Evolutionary conservation across 768 basidiomycete genomes (phyloP).

Genomic region (Paxillus rubicundulus): DNA sequence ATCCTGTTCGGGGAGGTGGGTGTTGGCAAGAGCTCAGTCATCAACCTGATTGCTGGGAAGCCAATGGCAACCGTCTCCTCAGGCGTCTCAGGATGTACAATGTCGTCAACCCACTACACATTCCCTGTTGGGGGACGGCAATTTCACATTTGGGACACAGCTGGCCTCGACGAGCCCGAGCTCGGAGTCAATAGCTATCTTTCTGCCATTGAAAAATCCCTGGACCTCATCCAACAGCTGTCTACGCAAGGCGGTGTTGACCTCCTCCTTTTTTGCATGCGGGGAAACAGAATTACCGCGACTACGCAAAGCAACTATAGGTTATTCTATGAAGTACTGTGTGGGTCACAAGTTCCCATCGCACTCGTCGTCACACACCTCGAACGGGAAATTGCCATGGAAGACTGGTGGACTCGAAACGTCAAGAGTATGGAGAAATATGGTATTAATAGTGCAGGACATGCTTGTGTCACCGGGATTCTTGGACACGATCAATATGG

Average conservation of each 20-base stretch:
- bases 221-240: constrained; percentile 34
- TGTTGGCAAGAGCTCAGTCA: constrained; percentile 34
- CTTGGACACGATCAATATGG: constrained; percentile 28
- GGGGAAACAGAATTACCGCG: constrained; percentile 40
- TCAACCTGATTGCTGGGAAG: constrained; percentile 32
- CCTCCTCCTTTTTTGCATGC: constrained; percentile 42
- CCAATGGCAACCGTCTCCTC: constrained; percentile 24
- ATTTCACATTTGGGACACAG: constrained; percentile 34
- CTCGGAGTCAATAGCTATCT: constrained; percentile 26
- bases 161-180: constrained; percentile 34
- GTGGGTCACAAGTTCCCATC: constrained; percentile 32
- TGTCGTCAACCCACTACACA: constrained; percentile 29
- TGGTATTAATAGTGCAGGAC: constrained; percentile 26
- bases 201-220: constrained; percentile 30
- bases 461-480: constrained; percentile 37
- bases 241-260: constrained; percentile 33
- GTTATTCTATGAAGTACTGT: constrained; percentile 43
- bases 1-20: constrained; percentile 47
- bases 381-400: constrained; percentile 35
- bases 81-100: constrained; percentile 37
- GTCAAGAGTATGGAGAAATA: constrained; percentile 18
- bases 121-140: constrained; percentile 16
- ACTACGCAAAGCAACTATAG: no score
- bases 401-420: constrained; percentile 35
- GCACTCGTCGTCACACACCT: constrained; percentile 39